Conservation (phyloP, 208 protist species). For the Leishmania martiniquensis region DNA sequence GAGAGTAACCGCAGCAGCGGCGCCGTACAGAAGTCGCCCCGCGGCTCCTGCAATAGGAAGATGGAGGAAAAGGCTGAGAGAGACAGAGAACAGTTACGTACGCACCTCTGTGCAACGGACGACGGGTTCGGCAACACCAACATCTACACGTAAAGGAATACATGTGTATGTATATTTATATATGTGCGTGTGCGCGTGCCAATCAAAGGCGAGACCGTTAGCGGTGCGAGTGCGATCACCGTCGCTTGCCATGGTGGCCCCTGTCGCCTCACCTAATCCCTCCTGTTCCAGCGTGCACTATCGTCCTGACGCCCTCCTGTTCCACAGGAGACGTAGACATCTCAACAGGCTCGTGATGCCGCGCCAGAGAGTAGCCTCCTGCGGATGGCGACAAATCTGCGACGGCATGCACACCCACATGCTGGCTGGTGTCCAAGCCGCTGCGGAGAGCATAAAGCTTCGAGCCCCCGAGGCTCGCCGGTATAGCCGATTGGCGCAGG, state of each 20-base stretch:
- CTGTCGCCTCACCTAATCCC: not conserved
- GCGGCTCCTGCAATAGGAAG: not conserved
- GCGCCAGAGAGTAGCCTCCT: not conserved
- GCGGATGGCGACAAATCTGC: not conserved
- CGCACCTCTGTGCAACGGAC: not conserved
- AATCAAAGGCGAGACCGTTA: no score
- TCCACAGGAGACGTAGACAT: not conserved
- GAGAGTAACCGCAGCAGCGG: no score
- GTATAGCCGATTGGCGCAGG: not conserved
- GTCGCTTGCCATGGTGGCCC: not conserved
- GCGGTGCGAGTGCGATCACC: not conserved
- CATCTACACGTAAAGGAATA: not conserved
- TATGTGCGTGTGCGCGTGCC: no score
- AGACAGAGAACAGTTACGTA: not conserved
- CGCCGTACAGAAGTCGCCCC: not conserved
- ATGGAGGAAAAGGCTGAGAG: no score
- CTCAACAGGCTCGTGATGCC: not conserved
- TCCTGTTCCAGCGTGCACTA: not conserved
- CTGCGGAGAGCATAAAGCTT: not conserved
- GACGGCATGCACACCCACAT: not conserved
- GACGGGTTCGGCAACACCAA: not conserved
- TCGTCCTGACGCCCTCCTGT: not conserved
- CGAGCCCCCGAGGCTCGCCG: not conserved
- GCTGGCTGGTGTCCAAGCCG: not conserved
- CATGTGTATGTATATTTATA: not conserved